These are phyloP conservation scores for Multifurca ochricompacta DNA, from an alignment of 768 basidiomycete genomes.

Conservation along the genomic window DNA sequence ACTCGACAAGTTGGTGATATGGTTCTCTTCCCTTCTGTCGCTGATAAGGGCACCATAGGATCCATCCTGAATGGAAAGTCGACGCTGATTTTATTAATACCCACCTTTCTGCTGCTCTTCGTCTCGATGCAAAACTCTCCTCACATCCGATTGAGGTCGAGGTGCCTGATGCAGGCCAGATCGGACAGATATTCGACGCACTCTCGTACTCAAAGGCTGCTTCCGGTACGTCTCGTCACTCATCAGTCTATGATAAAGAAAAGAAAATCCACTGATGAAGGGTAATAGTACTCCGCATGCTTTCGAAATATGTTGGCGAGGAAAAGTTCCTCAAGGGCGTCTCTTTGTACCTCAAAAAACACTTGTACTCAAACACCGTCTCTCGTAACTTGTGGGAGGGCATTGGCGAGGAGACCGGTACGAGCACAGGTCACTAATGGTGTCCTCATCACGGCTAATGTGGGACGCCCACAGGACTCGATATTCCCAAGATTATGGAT, in stretches of 20 bases:
- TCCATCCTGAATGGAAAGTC: conserved; percentile 83
- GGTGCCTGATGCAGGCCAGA: conserved; percentile 78
- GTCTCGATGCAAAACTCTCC: conserved; percentile 75
- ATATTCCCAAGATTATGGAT: conserved; percentile 77
- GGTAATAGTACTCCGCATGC: conserved; percentile 78
- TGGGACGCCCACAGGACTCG: conserved; percentile 35
- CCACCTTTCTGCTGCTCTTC: conserved; percentile 69
- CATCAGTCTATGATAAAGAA: too few relatives aligned
- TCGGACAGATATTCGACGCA: conserved; percentile 75
- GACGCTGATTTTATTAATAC: conserved; percentile 74
- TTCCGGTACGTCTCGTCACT: conserved; percentile 40
- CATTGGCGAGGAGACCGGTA: conserved; percentile 64
- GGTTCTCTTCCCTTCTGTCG: not conserved
- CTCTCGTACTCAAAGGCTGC: conserved; percentile 83
- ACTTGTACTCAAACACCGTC: conserved; percentile 76
- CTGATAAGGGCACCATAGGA: conserved; percentile 31
- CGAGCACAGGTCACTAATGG: not conserved
- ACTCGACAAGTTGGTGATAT: not conserved
- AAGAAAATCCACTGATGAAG: not conserved
- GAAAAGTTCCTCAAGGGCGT: conserved; percentile 83
- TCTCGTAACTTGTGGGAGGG: conserved; percentile 87
- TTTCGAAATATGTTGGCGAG: conserved; percentile 81
- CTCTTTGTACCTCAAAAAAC: conserved; percentile 84
- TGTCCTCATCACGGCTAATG: not conserved
- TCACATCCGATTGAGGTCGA: conserved; percentile 93